phyloP scores from a whole-genome alignment of 495 filamentous ascomycete genomes.

The Pseudotulostoma volvatum region DNA sequence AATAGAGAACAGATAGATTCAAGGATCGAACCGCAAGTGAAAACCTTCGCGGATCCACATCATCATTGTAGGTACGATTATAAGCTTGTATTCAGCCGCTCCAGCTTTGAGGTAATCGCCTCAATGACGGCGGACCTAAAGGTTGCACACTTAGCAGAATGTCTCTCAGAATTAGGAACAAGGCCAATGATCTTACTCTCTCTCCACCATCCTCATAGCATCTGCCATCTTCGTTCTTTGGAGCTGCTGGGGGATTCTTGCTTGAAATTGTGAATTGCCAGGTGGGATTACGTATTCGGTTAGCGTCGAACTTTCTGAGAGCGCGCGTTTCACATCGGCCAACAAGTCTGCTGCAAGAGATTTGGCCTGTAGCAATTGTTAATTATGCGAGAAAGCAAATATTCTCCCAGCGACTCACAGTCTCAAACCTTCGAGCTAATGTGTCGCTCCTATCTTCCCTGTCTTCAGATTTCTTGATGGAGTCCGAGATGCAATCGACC shows the following conservation, averaged over 20 bases:
- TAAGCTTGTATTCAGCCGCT: constrained; percentile 17
- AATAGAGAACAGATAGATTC: too few relatives aligned
- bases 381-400: too few relatives aligned
- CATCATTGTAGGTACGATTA: too few relatives aligned
- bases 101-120: constrained; percentile 24
- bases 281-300: constrained; percentile 17
- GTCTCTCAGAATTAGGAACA: neutral
- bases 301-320: constrained; percentile 13
- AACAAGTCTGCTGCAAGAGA: constrained; percentile 35
- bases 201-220: constrained; percentile 52
- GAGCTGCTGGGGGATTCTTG: constrained; percentile 47
- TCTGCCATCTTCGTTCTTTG: constrained; percentile 51
- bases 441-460: constrained; percentile 14
- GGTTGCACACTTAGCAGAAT: constrained; percentile 3
- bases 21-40: too few relatives aligned
- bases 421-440: constrained; percentile 22
- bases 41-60: too few relatives aligned
- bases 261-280: constrained; percentile 15
- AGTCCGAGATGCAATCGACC: constrained; percentile 33
- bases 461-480: constrained; percentile 11
- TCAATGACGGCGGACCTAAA: constrained; percentile 24
- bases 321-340: constrained; percentile 26
- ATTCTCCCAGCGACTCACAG: constrained; percentile 20
- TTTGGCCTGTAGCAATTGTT: constrained; percentile 22
- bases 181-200: constrained; percentile 32